Base-by-base conservation (phyloP, 1,284 basidiomycete genomes). In the Leccinum brunneo-olivaceum region DNA sequence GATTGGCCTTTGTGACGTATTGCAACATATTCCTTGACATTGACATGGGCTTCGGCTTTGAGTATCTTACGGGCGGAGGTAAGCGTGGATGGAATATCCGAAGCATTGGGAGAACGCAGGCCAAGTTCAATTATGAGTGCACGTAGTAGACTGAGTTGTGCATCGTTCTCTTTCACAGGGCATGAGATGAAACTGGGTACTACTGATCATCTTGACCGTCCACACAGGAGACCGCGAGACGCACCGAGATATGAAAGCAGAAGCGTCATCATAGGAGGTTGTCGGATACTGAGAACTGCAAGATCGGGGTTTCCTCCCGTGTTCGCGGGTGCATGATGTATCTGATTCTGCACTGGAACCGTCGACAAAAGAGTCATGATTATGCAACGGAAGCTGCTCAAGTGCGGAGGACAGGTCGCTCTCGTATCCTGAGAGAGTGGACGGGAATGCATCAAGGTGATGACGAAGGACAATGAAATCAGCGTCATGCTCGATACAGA, bases 1-100 rank as follows among this genome's bases (percentile, higher is more conserved):
- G 69, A 71, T 23, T 73, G 74, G 2, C 83, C 83, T 53, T 79
- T 69, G 45, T 66, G 69, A 32, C 84, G 79, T 29, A 73, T 72
- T n/a, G 73, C 71, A 47, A 86, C 68, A 60, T 88, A 87, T 49
- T 87, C 83, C 39, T 71, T 70, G 47, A 88, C 73, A 54, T 84
- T 85, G 30, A 87, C 55, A 58, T 86, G 85, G 0, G 69, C 82
- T 36, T 70, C 69, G 5, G 75, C 66, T 62, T 81, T 86, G 35
- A 88, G 62, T 34, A 82, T 62, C 19, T 73, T 72, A 53, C 74
- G 79, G 11, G 84, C 84, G 11, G 79, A 68, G 20, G 62, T 75
- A 38, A 87, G 61, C 0, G 81, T 74, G 23, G 61, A 62, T 3
- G 84, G 84, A 6, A 84, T 65, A 41, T 55, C 46, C 6, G 47